Evolutionary conservation across 345 rosid species (phyloP), one percentile per base, ranked within the genome.

Genomic region (Populus ilicifolia): DNA sequence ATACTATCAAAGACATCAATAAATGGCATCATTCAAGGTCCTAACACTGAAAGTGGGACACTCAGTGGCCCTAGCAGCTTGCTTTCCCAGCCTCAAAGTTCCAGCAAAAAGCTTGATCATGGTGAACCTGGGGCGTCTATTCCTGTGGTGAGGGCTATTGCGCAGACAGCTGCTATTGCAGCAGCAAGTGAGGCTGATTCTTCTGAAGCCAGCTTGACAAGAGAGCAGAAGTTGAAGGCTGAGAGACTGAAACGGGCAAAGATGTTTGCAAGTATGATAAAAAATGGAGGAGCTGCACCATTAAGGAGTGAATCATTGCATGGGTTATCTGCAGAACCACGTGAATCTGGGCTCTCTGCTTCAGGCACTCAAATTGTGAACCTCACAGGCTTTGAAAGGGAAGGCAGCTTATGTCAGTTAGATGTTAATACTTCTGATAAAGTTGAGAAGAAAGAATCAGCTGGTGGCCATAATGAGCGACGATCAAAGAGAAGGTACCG

Each of bases 211-310:
- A 78, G 80, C 79, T 77, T 95, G 83, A 80, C 87, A 46, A 88
- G 78, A 78, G 98, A 93, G 86, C 89, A 92, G 89, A 90, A 92
- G 86, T 75, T 96, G 77, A 92, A 91, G 87, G 96, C 98, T 43
- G 98, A 93, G 82, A 90, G 99, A 83, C 87, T 96, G 81, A 96
- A 86, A 82, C 94, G 99, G 36, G 99, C 99, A 65, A 96, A 93
- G 84, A 85, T 92, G 92, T 93, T 96, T 82, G 87, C 94, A 69
- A 89, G 98, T 81, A 83, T 87, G 97, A 71, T 96, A 52, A 92
- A 88, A 87, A 77, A 81, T 72, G 88, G 89, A 79, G 85, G 89
- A 79, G 85, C 86, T 75, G 88, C 82, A 62, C 86, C 94, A 5
- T 74, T 75, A 18, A 89, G 88, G 80, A 79, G 85, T 74, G 89